A percentile compares a stretch with the other conserved stretches of the same genome.
These are phyloP conservation scores for Lippia alba DNA, from an alignment of 305 asterid genomes.

Conservation along the genomic window DNA sequence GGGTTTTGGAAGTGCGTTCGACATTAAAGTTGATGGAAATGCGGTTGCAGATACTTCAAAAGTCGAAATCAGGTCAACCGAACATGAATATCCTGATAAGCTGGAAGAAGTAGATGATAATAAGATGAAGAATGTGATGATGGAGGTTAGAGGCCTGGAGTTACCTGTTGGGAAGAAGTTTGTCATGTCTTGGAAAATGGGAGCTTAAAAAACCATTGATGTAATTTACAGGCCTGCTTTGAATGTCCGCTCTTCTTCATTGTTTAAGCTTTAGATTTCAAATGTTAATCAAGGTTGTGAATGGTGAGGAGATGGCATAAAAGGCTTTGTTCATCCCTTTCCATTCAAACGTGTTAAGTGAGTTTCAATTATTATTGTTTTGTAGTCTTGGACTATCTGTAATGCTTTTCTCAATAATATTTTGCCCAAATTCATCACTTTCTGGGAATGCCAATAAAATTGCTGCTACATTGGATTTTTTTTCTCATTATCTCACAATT, in stretches of 20 bases:
- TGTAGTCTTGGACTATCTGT: conserved; percentile 7
- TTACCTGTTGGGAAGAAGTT: conserved; percentile 76
- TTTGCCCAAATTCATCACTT: conserved; percentile 10
- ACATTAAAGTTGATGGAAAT: conserved; percentile 56
- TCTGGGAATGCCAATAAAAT: neutral
- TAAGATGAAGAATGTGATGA: conserved; percentile 64
- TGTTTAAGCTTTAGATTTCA: neutral
- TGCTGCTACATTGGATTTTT: neutral
- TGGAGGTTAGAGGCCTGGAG: conserved; percentile 71
- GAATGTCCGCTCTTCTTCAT: neutral
- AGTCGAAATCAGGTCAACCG: conserved; percentile 45
- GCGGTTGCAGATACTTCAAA: conserved; percentile 45
- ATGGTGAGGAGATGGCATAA: conserved; percentile 47
- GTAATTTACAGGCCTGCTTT: neutral
- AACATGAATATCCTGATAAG: conserved; percentile 42
- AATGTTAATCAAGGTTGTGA: conserved; percentile 29
- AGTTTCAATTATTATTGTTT: conserved; percentile 1
- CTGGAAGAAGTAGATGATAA: conserved; percentile 44
- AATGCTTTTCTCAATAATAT: conserved; percentile 16
- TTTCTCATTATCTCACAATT: neutral
- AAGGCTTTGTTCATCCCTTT: conserved; percentile 43
- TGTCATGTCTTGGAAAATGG: conserved; percentile 76
- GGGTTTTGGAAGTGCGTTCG: conserved; percentile 46
- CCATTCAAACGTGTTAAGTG: conserved; percentile 29
- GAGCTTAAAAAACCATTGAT: conserved; percentile 42